phyloP scores from a whole-genome alignment of 805 yeast genomes.

The Hanseniaspora taiwanica region DNA sequence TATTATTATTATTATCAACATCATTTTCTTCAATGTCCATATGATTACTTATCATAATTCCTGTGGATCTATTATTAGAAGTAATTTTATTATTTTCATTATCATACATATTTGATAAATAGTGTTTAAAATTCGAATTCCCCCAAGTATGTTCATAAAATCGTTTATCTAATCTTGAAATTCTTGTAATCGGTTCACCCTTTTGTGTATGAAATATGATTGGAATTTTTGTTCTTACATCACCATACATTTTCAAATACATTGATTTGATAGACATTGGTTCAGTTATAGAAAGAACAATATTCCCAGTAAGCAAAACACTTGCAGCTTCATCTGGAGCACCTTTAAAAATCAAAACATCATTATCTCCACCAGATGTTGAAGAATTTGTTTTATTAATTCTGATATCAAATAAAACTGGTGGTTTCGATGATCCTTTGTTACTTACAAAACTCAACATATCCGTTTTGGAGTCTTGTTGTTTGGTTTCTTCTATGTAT shows the following conservation, averaged over 20 bases:
- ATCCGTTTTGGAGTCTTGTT: background rate
- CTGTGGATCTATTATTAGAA: no score
- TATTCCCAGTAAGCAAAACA: conserved; percentile 59
- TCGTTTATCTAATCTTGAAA: conserved; percentile 39
- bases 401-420: conserved; percentile 39
- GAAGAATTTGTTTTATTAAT: conserved; percentile 30
- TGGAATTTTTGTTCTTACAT: conserved; percentile 51
- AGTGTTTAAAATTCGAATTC: conserved; percentile 39
- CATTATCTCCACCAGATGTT: conserved; percentile 37
- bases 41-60: no score
- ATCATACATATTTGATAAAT: conserved; percentile 10
- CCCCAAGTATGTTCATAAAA: conserved; percentile 76
- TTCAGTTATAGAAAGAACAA: conserved; percentile 64
- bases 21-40: no score
- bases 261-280: conserved; percentile 58
- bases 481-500: no score
- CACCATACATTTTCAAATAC: conserved; percentile 51
- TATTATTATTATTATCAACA: conserved; percentile 9
- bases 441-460: conserved; percentile 1
- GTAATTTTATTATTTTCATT: no score
- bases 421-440: conserved; percentile 15
- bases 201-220: conserved; percentile 37
- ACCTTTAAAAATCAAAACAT: conserved; percentile 74
- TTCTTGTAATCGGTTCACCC: conserved; percentile 33
- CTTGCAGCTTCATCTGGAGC: conserved; percentile 65